A percentile compares a stretch with the other conserved stretches of the same genome.
Evolutionary conservation across 306 rosid genomes (phyloP).

Genomic region (Astragalus glycyphyllos): DNA sequence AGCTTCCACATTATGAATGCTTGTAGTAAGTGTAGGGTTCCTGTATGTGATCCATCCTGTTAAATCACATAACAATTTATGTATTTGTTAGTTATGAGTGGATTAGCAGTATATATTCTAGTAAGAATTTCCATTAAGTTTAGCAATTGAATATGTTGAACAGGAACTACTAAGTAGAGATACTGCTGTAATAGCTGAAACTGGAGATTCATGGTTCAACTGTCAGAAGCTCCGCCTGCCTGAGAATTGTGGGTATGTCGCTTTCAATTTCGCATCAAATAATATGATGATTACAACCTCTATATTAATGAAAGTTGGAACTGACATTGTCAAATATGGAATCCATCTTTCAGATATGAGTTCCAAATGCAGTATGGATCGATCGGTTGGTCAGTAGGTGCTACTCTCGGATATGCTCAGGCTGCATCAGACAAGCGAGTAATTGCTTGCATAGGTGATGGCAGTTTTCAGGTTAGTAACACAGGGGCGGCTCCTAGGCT

Average conservation of each 20-base stretch:
- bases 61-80: background rate
- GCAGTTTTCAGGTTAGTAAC: constrained; percentile 86
- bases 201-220: constrained; percentile 95
- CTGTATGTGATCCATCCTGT: constrained; percentile 8
- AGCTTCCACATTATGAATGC: no score
- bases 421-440: constrained; percentile 78
- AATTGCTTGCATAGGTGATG: constrained; percentile 89
- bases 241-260: constrained; percentile 71
- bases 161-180: constrained; percentile 68
- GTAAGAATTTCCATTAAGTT: background rate
- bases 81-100: background rate
- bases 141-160: constrained; percentile 33
- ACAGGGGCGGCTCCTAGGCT: no score
- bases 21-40: no score
- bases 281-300: constrained; percentile 8
- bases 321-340: constrained; percentile 31
- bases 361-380: constrained; percentile 99
- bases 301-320: background rate
- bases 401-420: constrained; percentile 92
- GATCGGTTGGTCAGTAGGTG: constrained; percentile 95
- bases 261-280: constrained; percentile 3
- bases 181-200: constrained; percentile 80
- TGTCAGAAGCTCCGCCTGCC: constrained; percentile 89
- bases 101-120: background rate
- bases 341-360: constrained; percentile 69